Percentiles rank a stretch among this genome's conserved stretches.
Evolutionary conservation across 306 rosid genomes (phyloP).

Genomic region (Vicia villosa): DNA sequence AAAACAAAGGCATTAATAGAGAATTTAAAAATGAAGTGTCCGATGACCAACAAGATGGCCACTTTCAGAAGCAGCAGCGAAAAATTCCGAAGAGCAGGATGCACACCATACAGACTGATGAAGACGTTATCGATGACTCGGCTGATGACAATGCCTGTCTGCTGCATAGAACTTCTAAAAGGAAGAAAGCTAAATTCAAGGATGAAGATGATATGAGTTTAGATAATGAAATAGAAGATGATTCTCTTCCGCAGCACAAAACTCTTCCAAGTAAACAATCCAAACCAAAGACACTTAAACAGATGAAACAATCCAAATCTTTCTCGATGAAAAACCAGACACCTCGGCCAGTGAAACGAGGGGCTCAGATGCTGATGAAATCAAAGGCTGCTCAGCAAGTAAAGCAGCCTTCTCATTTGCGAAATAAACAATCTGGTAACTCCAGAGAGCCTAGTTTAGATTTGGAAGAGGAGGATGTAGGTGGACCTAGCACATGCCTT

Average conservation of each 20-base stretch:
- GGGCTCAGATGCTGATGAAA: slow-evolving; percentile 42
- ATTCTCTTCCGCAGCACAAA: slow-evolving; percentile 51
- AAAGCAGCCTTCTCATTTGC: too few relatives aligned
- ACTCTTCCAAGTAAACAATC: slow-evolving; percentile 61
- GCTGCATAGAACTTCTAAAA: slow-evolving; percentile 54
- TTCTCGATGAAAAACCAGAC: slow-evolving; percentile 47
- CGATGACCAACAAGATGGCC: slow-evolving; percentile 44
- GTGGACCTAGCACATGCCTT: slow-evolving; percentile 93
- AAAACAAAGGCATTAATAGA: slow-evolving; percentile 36
- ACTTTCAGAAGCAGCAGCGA: slow-evolving; percentile 41
- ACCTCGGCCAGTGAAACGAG: slow-evolving; percentile 51
- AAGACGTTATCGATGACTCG: slow-evolving; percentile 38
- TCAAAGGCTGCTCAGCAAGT: slow-evolving; percentile 48
- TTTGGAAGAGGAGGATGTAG: slow-evolving; percentile 66
- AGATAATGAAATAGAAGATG: slow-evolving; percentile 46
- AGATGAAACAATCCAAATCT: slow-evolving; percentile 53
- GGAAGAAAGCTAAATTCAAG: slow-evolving; percentile 53
- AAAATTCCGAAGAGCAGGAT: slow-evolving; percentile 36
- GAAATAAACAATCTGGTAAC: slow-evolving; percentile 47
- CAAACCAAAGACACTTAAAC: slow-evolving; percentile 48
- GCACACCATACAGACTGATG: slow-evolving; percentile 35
- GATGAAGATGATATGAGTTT: slow-evolving; percentile 53
- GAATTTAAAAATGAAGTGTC: slow-evolving; percentile 41
- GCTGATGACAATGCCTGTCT: slow-evolving; percentile 41
- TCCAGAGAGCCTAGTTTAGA: slow-evolving; percentile 39